phyloP scores from a whole-genome alignment of 1,284 basidiomycete genomes.

The Austroboletus rostrupii region DNA sequence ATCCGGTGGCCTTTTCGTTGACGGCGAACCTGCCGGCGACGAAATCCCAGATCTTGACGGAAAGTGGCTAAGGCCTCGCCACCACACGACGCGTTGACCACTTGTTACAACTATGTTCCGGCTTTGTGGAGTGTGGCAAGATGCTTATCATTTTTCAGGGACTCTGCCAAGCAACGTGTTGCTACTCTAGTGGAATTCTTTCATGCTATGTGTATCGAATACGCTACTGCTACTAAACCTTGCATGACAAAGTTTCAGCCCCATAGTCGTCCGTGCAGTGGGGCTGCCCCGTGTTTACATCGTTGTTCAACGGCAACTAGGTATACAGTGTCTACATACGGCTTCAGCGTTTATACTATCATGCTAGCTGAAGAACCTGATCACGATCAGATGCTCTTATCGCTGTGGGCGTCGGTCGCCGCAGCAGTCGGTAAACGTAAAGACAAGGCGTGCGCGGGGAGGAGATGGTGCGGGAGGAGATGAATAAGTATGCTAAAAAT shows the following conservation, averaged over 20 bases:
- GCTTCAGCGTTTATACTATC: constrained; percentile 11
- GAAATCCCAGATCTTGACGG: constrained; percentile 40
- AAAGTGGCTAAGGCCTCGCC: constrained; percentile 33
- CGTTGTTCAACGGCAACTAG: constrained; percentile 24
- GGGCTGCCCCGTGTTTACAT: constrained; percentile 27
- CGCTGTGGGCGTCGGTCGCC: background rate
- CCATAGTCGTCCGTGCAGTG: constrained; percentile 9
- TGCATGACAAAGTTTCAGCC: constrained; percentile 26
- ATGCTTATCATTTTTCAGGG: constrained; percentile 10
- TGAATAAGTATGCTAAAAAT: constrained; percentile 22
- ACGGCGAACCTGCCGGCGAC: constrained; percentile 35
- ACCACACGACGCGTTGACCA: constrained; percentile 13
- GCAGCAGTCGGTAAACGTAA: constrained; percentile 7
- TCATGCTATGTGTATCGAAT: constrained; percentile 8
- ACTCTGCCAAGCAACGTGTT: constrained; percentile 15
- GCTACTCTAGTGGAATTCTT: constrained; percentile 8
- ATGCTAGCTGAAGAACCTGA: constrained; percentile 9
- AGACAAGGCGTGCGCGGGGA: constrained; percentile 1
- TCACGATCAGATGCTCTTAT: constrained; percentile 10
- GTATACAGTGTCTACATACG: constrained; percentile 24
- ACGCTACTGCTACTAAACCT: constrained; percentile 16
- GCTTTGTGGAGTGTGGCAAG: background rate
- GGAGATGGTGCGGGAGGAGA: constrained; percentile 4
- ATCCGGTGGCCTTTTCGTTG: constrained; percentile 45
- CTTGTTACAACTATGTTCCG: constrained; percentile 2